A percentile compares a stretch with the other conserved stretches of the same genome.
These are phyloP conservation scores for Xylaria polymorpha DNA, from an alignment of 2,329 filamentous ascomycete species.

Conservation along the genomic window DNA sequence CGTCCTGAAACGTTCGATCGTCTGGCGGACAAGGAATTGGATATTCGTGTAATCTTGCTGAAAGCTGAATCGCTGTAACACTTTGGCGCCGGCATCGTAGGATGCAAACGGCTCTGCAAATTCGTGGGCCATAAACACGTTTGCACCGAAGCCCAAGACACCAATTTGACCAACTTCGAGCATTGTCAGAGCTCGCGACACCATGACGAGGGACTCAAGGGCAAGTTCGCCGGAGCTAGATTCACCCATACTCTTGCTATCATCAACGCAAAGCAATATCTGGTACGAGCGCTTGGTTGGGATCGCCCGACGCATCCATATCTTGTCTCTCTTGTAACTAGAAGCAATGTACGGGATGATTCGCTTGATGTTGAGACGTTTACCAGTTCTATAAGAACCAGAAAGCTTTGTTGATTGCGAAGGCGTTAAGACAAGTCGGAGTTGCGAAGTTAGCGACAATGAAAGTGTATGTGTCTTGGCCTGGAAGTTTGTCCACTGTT, in stretches of 20 bases:
- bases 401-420: slow-evolving; percentile 96
- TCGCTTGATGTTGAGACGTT: slow-evolving; percentile 98
- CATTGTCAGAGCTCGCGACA: slow-evolving; percentile 87
- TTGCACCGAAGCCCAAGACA: slow-evolving; percentile 87
- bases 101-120: slow-evolving; percentile 84
- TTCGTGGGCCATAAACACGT: slow-evolving; percentile 85
- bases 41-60: slow-evolving; percentile 89
- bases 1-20: slow-evolving; percentile 82
- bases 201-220: slow-evolving; percentile 93
- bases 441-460: slow-evolving; percentile 89
- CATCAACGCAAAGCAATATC: slow-evolving; percentile 96
- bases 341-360: slow-evolving; percentile 99
- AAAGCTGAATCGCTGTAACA: slow-evolving; percentile 88
- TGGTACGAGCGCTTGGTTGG: slow-evolving; percentile 96
- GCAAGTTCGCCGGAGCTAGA: slow-evolving; percentile 79
- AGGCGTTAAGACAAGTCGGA: slow-evolving; percentile 93
- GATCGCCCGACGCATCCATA: slow-evolving; percentile 95
- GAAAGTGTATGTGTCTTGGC: slow-evolving; percentile 85
- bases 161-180: slow-evolving; percentile 95
- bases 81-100: slow-evolving; percentile 80
- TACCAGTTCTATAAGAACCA: slow-evolving; percentile 95
- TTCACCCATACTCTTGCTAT: slow-evolving; percentile 94
- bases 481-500: slow-evolving; percentile 88
- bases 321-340: slow-evolving; percentile 98
- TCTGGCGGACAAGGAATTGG: slow-evolving; percentile 77